These are phyloP conservation scores for Hordeum vulgare DNA, from an alignment of 176 grass and related monocot species.

Conservation along the genomic window DNA sequence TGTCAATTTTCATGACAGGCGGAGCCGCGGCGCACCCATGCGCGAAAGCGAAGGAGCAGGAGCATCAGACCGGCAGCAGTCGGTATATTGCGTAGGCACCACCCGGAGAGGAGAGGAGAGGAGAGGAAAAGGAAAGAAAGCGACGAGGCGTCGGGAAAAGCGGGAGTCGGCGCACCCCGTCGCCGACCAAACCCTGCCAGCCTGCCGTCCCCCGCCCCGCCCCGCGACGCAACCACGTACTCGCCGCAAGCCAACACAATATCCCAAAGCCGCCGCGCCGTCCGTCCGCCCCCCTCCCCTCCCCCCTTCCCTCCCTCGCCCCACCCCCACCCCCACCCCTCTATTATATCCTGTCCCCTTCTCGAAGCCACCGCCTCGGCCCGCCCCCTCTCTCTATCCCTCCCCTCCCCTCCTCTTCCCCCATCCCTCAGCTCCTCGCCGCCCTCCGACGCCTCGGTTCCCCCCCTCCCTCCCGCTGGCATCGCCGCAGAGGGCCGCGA, in stretches of 20 bases:
- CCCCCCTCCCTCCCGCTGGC: conserved; percentile 16
- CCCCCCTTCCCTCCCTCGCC: neutral
- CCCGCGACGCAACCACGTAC: conserved; percentile 1
- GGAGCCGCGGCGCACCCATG: too few species aligned
- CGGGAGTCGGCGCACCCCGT: conserved; percentile 27
- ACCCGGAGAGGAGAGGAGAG: neutral
- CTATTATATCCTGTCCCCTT: conserved; percentile 19
- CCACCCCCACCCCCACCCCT: neutral
- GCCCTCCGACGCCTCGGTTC: conserved; percentile 24
- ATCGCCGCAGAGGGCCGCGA: conserved; percentile 35
- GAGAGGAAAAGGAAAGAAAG: neutral
- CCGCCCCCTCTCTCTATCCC: neutral
- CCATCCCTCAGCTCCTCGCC: neutral
- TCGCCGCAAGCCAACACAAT: conserved; percentile 9
- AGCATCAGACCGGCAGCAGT: too few species aligned
- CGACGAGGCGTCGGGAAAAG: neutral
- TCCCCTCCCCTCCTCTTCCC: neutral
- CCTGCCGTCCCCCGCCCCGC: conserved; percentile 9
- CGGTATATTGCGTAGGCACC: neutral
- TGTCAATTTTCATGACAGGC: too few species aligned
- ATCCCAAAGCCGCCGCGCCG: neutral
- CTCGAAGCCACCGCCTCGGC: neutral
- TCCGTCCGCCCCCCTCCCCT: neutral
- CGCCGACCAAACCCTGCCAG: conserved; percentile 29
- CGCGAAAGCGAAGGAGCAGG: too few species aligned